Conservation (phyloP, 257 asterid genomes). For the Ocimum tenuiflorum region DNA sequence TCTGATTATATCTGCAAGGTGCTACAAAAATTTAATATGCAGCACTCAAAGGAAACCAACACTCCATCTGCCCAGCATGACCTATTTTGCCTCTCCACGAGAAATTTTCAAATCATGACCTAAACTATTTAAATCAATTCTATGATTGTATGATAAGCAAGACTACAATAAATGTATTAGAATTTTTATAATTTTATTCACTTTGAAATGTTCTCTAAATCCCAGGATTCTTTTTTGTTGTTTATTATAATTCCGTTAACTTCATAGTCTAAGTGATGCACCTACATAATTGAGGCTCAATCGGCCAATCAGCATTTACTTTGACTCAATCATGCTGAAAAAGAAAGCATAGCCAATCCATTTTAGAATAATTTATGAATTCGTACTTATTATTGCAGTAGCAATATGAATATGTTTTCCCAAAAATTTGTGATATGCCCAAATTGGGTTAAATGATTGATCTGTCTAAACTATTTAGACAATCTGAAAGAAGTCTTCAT, state of each 20-base stretch:
- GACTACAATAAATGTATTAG: neutral
- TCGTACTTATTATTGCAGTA: neutral
- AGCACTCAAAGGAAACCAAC: too few species aligned
- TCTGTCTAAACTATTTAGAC: too few species aligned
- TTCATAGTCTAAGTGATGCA: neutral
- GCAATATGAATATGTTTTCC: neutral
- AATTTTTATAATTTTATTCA: neutral
- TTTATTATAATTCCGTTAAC: neutral
- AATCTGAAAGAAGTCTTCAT: too few species aligned
- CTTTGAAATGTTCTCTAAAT: neutral
- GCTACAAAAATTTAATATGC: too few species aligned
- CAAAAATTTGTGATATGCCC: too few species aligned
- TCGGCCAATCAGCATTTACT: constrained; percentile 4
- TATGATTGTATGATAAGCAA: neutral
- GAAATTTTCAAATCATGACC: neutral
- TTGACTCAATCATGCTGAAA: constrained; percentile 6
- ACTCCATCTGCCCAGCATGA: too few species aligned
- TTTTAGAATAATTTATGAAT: neutral
- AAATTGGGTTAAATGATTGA: too few species aligned
- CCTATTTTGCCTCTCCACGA: neutral
- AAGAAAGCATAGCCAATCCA: constrained; percentile 14
- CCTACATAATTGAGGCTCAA: neutral
- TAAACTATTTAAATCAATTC: neutral
- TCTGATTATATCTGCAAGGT: too few species aligned
- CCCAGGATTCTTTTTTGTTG: neutral